A percentile compares a stretch with the other conserved stretches of the same genome.
phyloP scores from a whole-genome alignment of 768 basidiomycete species.

The Mycena kentingensis region DNA sequence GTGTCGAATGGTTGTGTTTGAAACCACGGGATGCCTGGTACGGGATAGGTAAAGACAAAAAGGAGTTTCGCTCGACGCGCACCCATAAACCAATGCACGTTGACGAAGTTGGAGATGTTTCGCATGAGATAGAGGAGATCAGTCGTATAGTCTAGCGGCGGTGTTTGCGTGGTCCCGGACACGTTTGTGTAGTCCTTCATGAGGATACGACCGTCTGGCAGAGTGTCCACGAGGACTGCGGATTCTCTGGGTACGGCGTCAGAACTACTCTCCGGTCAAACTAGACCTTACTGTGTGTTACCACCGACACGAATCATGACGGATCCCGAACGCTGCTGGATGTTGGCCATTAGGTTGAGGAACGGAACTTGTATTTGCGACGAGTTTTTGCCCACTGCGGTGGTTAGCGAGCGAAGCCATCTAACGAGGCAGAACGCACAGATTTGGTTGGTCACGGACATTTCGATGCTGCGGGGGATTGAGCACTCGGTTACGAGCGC shows the following conservation, averaged over 20 bases:
- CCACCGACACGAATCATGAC: conserved; percentile 73
- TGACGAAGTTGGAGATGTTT: conserved; percentile 45
- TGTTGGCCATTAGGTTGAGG: conserved; percentile 77
- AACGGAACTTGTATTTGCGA: conserved; percentile 59
- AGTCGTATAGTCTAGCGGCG: conserved; percentile 48
- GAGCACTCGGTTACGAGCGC: too few relatives aligned
- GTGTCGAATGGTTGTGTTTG: conserved; percentile 8
- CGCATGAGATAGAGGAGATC: conserved; percentile 53
- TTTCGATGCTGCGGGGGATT: conserved; percentile 61
- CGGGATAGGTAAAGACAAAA: too few relatives aligned
- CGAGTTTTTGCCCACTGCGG: conserved; percentile 53
- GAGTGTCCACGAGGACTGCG: conserved; percentile 50
- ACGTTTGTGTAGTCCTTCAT: conserved; percentile 20
- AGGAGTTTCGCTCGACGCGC: too few relatives aligned
- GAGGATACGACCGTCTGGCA: conserved; percentile 42
- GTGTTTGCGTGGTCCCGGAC: conserved; percentile 43
- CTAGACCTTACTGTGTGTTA: too few relatives aligned
- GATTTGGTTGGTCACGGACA: conserved; percentile 60
- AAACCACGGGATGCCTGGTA: conserved; percentile 29
- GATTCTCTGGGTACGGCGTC: too few relatives aligned
- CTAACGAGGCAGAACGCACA: conserved; percentile 37
- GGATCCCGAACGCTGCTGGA: conserved; percentile 62
- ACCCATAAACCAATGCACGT: conserved; percentile 51
- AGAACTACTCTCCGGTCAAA: too few relatives aligned
- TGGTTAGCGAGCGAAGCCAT: background rate